Conservation (phyloP, 2,329 filamentous ascomycete species). For the Chalaropsis ovoidea region DNA sequence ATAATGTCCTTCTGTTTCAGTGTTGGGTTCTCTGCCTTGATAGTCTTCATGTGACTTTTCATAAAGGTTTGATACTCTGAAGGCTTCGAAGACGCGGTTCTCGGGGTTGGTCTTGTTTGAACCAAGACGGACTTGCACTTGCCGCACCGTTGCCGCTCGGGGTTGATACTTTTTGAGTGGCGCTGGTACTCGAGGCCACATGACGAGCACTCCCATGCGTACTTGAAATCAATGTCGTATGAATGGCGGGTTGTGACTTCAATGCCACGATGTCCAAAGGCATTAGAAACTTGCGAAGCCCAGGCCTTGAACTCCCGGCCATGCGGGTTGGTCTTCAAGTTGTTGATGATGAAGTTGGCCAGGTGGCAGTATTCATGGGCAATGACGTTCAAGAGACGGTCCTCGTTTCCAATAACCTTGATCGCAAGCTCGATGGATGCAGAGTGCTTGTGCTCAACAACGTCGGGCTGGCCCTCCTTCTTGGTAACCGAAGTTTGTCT, state of each 20-base stretch:
- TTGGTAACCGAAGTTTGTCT: slow-evolving; percentile 43
- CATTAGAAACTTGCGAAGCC: slow-evolving; percentile 45
- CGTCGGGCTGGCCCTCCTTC: slow-evolving; percentile 1
- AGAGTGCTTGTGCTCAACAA: slow-evolving; percentile 41
- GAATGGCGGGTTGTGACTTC: slow-evolving; percentile 80
- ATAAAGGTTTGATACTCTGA: slow-evolving; percentile 46
- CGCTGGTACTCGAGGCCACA: slow-evolving; percentile 68
- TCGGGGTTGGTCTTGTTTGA: slow-evolving; percentile 71
- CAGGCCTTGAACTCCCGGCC: slow-evolving; percentile 75
- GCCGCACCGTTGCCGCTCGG: slow-evolving; percentile 61
- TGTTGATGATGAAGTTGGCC: slow-evolving; percentile 78
- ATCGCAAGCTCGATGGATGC: slow-evolving; percentile 80
- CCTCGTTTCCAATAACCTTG: slow-evolving; percentile 71
- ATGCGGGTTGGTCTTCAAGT: slow-evolving; percentile 66
- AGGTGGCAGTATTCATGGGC: slow-evolving; percentile 96
- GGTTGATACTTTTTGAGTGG: slow-evolving; percentile 78
- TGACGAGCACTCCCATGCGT: slow-evolving; percentile 64
- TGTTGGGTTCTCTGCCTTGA: slow-evolving; percentile 47
- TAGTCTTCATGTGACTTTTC: slow-evolving; percentile 55
- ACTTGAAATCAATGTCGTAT: slow-evolving; percentile 88
- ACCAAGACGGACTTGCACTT: slow-evolving; percentile 58
- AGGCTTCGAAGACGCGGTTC: slow-evolving; percentile 32
- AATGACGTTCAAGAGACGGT: slow-evolving; percentile 77
- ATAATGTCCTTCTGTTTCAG: slow-evolving; percentile 59
- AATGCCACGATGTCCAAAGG: slow-evolving; percentile 54